These are phyloP conservation scores for Ophiostoma himal-ulmi DNA, from an alignment of 2,329 filamentous ascomycete species.

Conservation along the genomic window DNA sequence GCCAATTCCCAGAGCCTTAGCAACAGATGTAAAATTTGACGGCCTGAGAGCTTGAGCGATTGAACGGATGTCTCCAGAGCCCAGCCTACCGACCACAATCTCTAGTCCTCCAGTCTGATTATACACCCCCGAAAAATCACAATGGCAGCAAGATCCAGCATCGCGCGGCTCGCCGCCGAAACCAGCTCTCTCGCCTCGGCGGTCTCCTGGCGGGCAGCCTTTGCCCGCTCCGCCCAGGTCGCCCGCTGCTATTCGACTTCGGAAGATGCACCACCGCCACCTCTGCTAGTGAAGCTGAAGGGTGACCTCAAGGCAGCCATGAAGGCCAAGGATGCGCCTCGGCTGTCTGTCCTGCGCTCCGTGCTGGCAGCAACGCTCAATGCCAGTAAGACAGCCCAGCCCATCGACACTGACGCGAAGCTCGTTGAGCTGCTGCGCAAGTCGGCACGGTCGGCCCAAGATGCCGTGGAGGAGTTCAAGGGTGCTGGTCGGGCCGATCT, in stretches of 20 bases:
- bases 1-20: conserved; percentile 21
- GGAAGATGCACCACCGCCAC: conserved; percentile 37
- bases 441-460: conserved; percentile 51
- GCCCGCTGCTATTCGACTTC: conserved; percentile 32
- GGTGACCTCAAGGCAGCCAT: conserved; percentile 60
- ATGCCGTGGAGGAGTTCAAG: conserved; percentile 59
- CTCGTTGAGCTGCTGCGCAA: conserved; percentile 63
- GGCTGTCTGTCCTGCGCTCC: conserved; percentile 62
- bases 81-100: background rate
- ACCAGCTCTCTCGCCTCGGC: background rate
- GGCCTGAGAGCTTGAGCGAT: background rate
- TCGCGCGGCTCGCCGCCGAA: conserved; percentile 7
- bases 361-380: conserved; percentile 67
- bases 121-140: background rate
- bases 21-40: background rate
- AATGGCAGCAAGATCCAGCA: conserved; percentile 16
- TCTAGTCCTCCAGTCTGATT: background rate
- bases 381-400: conserved; percentile 64
- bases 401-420: conserved; percentile 65
- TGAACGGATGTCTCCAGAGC: background rate
- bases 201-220: background rate
- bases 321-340: conserved; percentile 57
- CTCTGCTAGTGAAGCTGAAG: conserved; percentile 50
- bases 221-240: background rate
- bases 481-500: conserved; percentile 61